A percentile compares a stretch with the other conserved stretches of the same genome.
phyloP scores from a whole-genome alignment of 306 rosid genomes.

The Hippophae tibetana region DNA sequence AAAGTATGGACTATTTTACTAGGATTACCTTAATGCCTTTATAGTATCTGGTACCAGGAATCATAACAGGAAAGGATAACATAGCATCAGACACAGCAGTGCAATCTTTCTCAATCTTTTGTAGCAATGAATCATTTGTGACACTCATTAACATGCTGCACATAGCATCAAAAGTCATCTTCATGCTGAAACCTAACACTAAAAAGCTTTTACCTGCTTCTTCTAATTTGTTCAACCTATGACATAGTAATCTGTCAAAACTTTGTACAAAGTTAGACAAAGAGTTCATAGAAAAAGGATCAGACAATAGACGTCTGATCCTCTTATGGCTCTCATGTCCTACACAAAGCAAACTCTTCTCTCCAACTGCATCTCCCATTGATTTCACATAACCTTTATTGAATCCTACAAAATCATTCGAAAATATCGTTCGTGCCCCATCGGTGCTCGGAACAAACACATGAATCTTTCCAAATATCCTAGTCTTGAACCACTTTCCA shows the following conservation, averaged over 20 bases:
- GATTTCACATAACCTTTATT: conserved; percentile 63
- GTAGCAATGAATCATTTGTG: conserved; percentile 39
- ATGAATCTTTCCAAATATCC: conserved; percentile 60
- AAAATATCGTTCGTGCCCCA: conserved; percentile 50
- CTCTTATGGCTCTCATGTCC: conserved; percentile 48
- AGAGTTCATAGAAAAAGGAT: conserved; percentile 59
- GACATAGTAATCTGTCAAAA: conserved; percentile 46
- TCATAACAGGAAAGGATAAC: conserved; percentile 52
- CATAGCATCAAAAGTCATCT: conserved; percentile 63
- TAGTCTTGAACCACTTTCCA: conserved; percentile 68
- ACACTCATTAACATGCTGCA: conserved; percentile 62
- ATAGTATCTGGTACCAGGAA: conserved; percentile 65
- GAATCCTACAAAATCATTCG: conserved; percentile 55
- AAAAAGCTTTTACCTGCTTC: conserved; percentile 39
- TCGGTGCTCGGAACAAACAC: conserved; percentile 56
- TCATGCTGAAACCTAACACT: conserved; percentile 48
- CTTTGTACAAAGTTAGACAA: conserved; percentile 38
- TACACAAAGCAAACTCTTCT: conserved; percentile 48
- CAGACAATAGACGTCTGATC: conserved; percentile 62
- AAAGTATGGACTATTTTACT: no score
- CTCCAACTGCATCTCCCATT: conserved; percentile 63
- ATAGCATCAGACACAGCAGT: conserved; percentile 39
- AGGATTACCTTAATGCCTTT: conserved; percentile 49
- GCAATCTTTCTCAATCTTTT: conserved; percentile 47
- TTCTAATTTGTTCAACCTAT: conserved; percentile 38